phyloP scores from a whole-genome alignment of 164 flowering plant genomes.

The Vitis cinerea region DNA sequence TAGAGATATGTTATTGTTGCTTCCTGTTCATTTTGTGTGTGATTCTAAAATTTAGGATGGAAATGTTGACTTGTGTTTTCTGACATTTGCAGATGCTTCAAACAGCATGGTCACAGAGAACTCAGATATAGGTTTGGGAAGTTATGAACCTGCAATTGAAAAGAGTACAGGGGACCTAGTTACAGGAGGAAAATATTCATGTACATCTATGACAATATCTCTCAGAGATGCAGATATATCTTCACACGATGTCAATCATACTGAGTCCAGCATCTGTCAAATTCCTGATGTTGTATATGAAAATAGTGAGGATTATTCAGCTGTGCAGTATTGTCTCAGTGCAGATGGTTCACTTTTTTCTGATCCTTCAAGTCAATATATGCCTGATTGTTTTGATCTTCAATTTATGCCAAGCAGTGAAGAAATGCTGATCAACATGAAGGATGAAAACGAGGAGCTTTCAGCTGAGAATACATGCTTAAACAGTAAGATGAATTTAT shows the following conservation, averaged over 20 bases:
- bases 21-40: neutral
- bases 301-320: conserved; percentile 14
- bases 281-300: conserved; percentile 22
- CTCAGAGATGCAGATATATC: conserved; percentile 19
- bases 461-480: conserved; percentile 19
- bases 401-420: conserved; percentile 15
- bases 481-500: conserved; percentile 13
- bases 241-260: conserved; percentile 17
- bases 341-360: conserved; percentile 7
- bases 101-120: conserved; percentile 10
- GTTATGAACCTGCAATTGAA: conserved; percentile 10
- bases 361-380: conserved; percentile 7
- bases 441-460: conserved; percentile 24
- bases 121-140: conserved; percentile 6
- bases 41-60: neutral
- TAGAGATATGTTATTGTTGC: neutral
- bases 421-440: conserved; percentile 8
- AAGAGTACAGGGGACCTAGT: conserved; percentile 17
- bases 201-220: conserved; percentile 14
- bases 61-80: conserved; percentile 12
- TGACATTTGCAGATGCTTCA: conserved; percentile 32
- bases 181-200: conserved; percentile 18
- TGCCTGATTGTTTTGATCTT: conserved; percentile 7
- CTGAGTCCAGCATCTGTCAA: conserved; percentile 17
- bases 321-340: conserved; percentile 10